These are phyloP conservation scores for Gossypium davidsonii DNA, from an alignment of 441 rosid genomes.

Conservation along the genomic window DNA sequence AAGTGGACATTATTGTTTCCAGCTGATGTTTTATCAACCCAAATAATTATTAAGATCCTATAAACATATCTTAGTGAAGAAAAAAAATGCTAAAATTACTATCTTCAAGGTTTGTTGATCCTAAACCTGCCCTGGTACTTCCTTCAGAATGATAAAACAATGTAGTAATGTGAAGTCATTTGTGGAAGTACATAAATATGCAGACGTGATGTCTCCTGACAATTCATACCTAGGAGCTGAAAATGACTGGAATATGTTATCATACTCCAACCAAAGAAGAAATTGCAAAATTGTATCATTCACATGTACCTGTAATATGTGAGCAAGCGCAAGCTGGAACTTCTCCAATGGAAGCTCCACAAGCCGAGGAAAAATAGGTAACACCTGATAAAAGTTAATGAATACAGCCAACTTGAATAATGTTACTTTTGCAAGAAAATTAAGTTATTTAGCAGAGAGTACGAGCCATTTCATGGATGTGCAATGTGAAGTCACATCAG, in stretches of 20 bases:
- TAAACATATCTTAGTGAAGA: not conserved
- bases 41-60: not conserved
- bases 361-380: slow-evolving; percentile 91
- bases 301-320: slow-evolving; percentile 79
- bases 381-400: slow-evolving; percentile 51
- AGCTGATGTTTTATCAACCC: not conserved
- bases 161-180: not conserved
- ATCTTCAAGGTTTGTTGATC: not conserved
- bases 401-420: not conserved
- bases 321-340: slow-evolving; percentile 97
- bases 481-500: not conserved
- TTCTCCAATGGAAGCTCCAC: slow-evolving; percentile 87
- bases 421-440: not conserved
- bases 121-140: not conserved
- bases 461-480: no score
- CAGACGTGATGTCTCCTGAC: not conserved
- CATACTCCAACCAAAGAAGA: not conserved
- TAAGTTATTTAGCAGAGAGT: not conserved
- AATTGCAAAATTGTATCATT: not conserved
- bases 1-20: not conserved
- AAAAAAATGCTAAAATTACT: not conserved
- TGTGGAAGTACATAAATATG: not conserved
- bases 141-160: not conserved
- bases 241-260: not conserved
- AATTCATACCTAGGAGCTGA: not conserved